Percentiles rank a stretch among this genome's conserved stretches.
Conservation (phyloP, 371 early-diverging fungal genomes). For the Amoeboaphelidium protococcarum region DNA sequence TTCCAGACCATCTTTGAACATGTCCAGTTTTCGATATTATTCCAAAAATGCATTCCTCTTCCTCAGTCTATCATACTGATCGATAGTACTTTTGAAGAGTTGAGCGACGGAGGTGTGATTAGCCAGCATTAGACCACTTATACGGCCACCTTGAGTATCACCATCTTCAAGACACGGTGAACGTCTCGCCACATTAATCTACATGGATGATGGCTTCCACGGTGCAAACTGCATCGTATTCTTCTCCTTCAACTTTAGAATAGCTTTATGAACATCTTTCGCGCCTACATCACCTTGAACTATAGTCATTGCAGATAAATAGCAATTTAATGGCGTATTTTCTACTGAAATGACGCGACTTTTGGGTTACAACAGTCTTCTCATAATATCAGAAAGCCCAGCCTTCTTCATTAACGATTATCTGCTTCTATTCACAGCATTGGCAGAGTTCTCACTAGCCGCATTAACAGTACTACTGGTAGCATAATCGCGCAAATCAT, state of each 20-base stretch:
- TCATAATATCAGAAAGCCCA: constrained; percentile 92
- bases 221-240: constrained; percentile 89
- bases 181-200: constrained; percentile 75
- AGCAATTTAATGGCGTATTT: constrained; percentile 69
- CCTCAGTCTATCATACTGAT: constrained; percentile 88
- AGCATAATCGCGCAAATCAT: too few species aligned
- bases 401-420: too few species aligned
- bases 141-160: too few species aligned
- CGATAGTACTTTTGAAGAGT: constrained; percentile 74
- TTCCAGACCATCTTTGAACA: constrained; percentile 56
- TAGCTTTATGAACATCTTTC: constrained; percentile 90
- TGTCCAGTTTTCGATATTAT: constrained; percentile 57
- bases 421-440: too few species aligned
- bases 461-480: too few species aligned
- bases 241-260: constrained; percentile 79
- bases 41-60: constrained; percentile 97
- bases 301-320: constrained; percentile 81
- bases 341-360: constrained; percentile 84
- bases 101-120: constrained; percentile 90
- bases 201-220: constrained; percentile 98
- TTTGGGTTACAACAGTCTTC: constrained; percentile 78
- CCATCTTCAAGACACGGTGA: constrained; percentile 46
- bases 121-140: constrained; percentile 91
- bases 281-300: constrained; percentile 95
- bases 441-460: too few species aligned